phyloP scores from a whole-genome alignment of 768 basidiomycete species.

The Rhizopogon vesiculosus region DNA sequence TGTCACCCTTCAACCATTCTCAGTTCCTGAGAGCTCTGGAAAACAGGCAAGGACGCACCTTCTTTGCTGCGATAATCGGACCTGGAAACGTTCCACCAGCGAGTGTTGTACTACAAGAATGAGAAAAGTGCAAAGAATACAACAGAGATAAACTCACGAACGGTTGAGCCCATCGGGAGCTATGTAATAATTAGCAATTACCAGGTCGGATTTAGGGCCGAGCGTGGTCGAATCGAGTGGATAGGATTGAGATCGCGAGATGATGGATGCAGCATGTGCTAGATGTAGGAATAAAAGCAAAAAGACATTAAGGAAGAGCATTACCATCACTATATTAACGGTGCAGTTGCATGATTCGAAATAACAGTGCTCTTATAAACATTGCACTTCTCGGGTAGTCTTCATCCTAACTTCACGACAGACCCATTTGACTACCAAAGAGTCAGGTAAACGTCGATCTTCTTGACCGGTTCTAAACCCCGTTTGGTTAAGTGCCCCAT shows the following conservation, averaged over 20 bases:
- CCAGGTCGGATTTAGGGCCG: neutral
- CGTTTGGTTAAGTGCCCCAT: too few species aligned
- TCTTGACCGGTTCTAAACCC: too few species aligned
- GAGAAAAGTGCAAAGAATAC: neutral
- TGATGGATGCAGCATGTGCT: neutral
- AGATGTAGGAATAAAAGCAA: neutral
- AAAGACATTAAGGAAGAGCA: neutral
- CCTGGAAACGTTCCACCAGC: neutral
- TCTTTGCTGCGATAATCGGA: neutral
- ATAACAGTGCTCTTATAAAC: too few species aligned
- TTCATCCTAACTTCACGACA: too few species aligned
- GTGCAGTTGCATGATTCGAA: too few species aligned
- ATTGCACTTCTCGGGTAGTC: too few species aligned
- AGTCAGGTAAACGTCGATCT: too few species aligned
- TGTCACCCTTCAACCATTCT: slow-evolving; percentile 5
- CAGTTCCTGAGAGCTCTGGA: neutral
- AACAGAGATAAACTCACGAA: neutral
- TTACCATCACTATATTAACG: neutral
- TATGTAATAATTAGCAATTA: neutral
- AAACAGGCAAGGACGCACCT: neutral
- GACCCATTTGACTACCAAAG: too few species aligned
- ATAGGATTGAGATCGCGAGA: neutral
- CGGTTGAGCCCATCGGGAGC: neutral
- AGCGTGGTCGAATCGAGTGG: neutral
- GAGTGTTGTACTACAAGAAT: neutral